phyloP scores from a whole-genome alignment of 176 grass and related monocot species.

The Aegilops bicornis region DNA sequence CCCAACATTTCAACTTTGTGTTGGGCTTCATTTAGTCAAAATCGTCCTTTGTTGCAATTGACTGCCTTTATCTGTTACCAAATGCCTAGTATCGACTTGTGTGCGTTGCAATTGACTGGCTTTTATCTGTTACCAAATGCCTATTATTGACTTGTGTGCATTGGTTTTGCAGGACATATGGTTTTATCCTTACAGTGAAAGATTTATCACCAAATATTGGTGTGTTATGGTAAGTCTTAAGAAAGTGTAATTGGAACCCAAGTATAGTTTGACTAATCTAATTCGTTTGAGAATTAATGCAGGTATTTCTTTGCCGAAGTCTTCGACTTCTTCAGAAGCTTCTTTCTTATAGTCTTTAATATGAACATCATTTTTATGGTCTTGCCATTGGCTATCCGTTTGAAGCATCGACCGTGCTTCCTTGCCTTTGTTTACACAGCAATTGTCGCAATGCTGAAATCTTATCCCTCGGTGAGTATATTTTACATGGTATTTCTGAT shows the following conservation, averaged over 20 bases:
- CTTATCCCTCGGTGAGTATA: slow-evolving; percentile 89
- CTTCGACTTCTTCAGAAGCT: slow-evolving; percentile 90
- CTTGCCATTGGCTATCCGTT: slow-evolving; percentile 77
- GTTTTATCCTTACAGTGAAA: slow-evolving; percentile 20
- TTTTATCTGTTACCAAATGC: not conserved
- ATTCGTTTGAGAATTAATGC: slow-evolving; percentile 45
- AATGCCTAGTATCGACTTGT: not conserved
- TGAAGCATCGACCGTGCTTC: slow-evolving; percentile 85
- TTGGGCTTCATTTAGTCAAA: not conserved
- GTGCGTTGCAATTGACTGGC: not conserved
- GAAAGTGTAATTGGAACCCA: not conserved
- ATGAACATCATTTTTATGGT: slow-evolving; percentile 93
- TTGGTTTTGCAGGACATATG: slow-evolving; percentile 15
- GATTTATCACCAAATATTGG: slow-evolving; percentile 27
- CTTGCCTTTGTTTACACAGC: slow-evolving; percentile 87
- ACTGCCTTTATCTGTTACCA: not conserved
- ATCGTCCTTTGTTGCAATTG: not conserved
- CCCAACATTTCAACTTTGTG: not conserved
- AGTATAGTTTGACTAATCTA: slow-evolving; percentile 25
- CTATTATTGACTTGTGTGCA: not conserved
- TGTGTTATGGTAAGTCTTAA: slow-evolving; percentile 19
- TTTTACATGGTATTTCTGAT: slow-evolving; percentile 22
- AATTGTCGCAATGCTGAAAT: slow-evolving; percentile 79
- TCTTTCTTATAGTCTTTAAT: slow-evolving; percentile 98
- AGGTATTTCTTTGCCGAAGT: slow-evolving; percentile 99